A percentile compares a stretch with the other conserved stretches of the same genome.
These are phyloP conservation scores for Dactylis glomerata DNA, from an alignment of 176 grass and related monocot species.

Conservation along the genomic window DNA sequence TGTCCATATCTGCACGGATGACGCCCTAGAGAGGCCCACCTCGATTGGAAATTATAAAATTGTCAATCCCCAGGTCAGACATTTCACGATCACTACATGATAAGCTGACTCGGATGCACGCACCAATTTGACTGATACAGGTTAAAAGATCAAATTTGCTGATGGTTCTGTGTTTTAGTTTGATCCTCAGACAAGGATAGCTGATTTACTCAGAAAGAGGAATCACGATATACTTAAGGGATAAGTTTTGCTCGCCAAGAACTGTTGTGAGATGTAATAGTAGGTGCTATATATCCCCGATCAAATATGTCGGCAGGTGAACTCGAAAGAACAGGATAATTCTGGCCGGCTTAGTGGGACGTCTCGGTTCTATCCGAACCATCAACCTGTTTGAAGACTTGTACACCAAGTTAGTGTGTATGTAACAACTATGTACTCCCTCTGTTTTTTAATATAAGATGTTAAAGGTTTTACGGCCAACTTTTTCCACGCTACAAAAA, in stretches of 20 bases:
- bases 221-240: conserved; percentile 28
- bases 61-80: background rate
- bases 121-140: conserved; percentile 16
- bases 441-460: no score
- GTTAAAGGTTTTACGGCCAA: no score
- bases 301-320: background rate
- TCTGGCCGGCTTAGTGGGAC: background rate
- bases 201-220: conserved; percentile 1
- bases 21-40: conserved; percentile 6
- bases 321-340: background rate
- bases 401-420: background rate
- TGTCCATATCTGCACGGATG: conserved; percentile 20
- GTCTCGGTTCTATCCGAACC: background rate
- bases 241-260: conserved; percentile 3
- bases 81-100: conserved; percentile 32
- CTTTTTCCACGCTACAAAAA: no score
- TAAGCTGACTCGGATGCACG: conserved; percentile 47
- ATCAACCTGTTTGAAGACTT: background rate
- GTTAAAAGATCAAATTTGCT: conserved; percentile 9
- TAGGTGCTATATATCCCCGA: background rate
- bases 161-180: background rate
- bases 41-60: background rate
- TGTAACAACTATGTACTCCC: no score
- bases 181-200: background rate
- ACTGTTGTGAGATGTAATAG: background rate